These are phyloP conservation scores for Collybiopsis luxurians DNA, from an alignment of 768 basidiomycete genomes.

Conservation along the genomic window DNA sequence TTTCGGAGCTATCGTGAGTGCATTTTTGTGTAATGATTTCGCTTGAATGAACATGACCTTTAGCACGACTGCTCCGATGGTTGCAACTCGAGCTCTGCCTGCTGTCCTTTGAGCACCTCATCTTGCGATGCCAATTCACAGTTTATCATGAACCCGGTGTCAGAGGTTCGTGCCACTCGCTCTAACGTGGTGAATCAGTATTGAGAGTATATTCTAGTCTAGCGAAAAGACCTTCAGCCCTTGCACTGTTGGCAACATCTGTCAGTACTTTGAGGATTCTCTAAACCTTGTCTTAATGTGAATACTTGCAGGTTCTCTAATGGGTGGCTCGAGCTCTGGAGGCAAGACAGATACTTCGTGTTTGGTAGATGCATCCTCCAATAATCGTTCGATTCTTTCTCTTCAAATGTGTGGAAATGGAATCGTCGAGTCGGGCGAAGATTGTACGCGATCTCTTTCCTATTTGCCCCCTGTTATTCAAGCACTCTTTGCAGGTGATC, in stretches of 20 bases:
- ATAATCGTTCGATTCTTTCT: slow-evolving; percentile 43
- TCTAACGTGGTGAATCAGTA: too few species aligned
- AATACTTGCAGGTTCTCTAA: slow-evolving; percentile 51
- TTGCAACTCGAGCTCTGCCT: slow-evolving; percentile 54
- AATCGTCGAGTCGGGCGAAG: slow-evolving; percentile 79
- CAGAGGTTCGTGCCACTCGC: slow-evolving; percentile 20
- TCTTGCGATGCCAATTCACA: slow-evolving; percentile 63
- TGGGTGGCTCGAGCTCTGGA: slow-evolving; percentile 41
- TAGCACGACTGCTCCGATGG: slow-evolving; percentile 70
- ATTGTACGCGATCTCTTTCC: slow-evolving; percentile 41
- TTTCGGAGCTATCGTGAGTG: slow-evolving; percentile 82
- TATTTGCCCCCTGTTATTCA: background rate
- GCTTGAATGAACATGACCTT: slow-evolving; percentile 14
- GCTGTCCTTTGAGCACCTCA: slow-evolving; percentile 65
- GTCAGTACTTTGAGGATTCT: slow-evolving; percentile 35
- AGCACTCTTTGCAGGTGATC: slow-evolving; percentile 42
- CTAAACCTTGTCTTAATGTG: background rate
- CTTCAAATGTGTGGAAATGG: slow-evolving; percentile 82
- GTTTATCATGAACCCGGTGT: slow-evolving; percentile 86
- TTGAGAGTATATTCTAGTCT: slow-evolving; percentile 23
- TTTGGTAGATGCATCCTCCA: slow-evolving; percentile 54
- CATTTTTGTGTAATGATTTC: slow-evolving; percentile 6
- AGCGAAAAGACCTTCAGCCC: slow-evolving; percentile 71
- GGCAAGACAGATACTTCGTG: slow-evolving; percentile 61
- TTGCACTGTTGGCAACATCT: slow-evolving; percentile 84